Conservation (phyloP, 1,139 yeast genomes). For the Eremothecium cymbalariae region DNA sequence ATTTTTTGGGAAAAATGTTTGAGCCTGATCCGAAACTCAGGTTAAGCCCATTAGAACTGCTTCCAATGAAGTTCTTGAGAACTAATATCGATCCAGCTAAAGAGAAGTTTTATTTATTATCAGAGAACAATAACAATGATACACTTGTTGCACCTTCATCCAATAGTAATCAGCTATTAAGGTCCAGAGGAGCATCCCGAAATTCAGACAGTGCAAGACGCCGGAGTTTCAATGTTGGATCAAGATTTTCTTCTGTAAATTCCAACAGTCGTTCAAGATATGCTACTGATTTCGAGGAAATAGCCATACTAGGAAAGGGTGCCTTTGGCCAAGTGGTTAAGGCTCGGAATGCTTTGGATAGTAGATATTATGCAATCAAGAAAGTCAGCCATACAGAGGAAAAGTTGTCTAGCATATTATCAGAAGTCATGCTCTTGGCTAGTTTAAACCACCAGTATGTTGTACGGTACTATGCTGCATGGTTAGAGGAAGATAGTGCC, state of each 20-base stretch:
- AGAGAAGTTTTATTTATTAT: conserved; percentile 16
- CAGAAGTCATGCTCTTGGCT: conserved; percentile 87
- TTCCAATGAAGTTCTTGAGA: conserved; percentile 75
- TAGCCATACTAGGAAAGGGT: conserved; percentile 86
- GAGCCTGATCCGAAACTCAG: conserved; percentile 61
- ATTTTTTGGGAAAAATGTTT: conserved; percentile 59
- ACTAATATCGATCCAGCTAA: conserved; percentile 45
- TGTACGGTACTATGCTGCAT: conserved; percentile 91
- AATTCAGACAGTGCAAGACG: conserved; percentile 27
- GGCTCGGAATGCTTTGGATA: conserved; percentile 87
- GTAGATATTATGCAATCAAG: conserved; percentile 89
- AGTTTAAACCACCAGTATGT: conserved; percentile 91
- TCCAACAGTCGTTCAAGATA: conserved; percentile 44
- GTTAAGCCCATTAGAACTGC: conserved; percentile 72
- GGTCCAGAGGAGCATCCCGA: conserved; percentile 7
- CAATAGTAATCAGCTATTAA: conserved; percentile 3
- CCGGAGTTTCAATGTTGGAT: conserved; percentile 36
- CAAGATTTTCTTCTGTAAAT: conserved; percentile 31
- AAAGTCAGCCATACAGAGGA: conserved; percentile 78
- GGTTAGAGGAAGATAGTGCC: conserved; percentile 71
- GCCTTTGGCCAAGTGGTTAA: conserved; percentile 97
- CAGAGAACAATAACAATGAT: conserved; percentile 12
- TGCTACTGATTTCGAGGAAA: conserved; percentile 84
- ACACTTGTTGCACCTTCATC: conserved; percentile 9
- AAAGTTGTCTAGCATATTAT: conserved; percentile 69